These are phyloP conservation scores for Penicillium pulvis DNA, from an alignment of 495 filamentous ascomycete species.

Conservation along the genomic window DNA sequence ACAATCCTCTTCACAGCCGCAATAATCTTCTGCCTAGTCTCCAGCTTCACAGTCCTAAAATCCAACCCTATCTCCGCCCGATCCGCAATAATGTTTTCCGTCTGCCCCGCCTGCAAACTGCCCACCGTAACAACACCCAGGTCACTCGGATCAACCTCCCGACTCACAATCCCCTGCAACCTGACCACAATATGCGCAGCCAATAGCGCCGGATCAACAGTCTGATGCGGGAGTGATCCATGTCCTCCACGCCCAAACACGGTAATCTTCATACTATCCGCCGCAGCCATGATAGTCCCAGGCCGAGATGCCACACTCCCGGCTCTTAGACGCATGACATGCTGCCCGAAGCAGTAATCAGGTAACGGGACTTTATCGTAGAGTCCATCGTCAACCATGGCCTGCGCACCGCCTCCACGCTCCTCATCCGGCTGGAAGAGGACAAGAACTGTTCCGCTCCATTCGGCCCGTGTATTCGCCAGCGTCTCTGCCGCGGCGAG, in stretches of 20 bases:
- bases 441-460: slow-evolving; percentile 55
- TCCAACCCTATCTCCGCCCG: slow-evolving; percentile 50
- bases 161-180: slow-evolving; percentile 52
- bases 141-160: slow-evolving; percentile 52
- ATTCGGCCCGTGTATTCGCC: slow-evolving; percentile 28
- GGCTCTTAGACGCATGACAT: slow-evolving; percentile 51
- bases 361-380: slow-evolving; percentile 51
- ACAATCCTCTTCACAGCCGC: slow-evolving; percentile 35
- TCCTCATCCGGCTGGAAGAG: slow-evolving; percentile 60
- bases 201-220: slow-evolving; percentile 53
- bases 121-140: slow-evolving; percentile 54
- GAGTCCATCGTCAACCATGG: slow-evolving; percentile 57
- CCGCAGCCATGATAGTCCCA: slow-evolving; percentile 49
- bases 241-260: slow-evolving; percentile 56
- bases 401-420: slow-evolving; percentile 50
- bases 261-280: slow-evolving; percentile 53
- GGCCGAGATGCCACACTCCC: slow-evolving; percentile 42
- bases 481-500: slow-evolving; percentile 51
- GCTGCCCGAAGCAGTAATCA: slow-evolving; percentile 54
- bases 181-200: slow-evolving; percentile 51
- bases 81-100: slow-evolving; percentile 57
- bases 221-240: slow-evolving; percentile 52
- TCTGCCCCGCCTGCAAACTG: slow-evolving; percentile 51
- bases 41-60: slow-evolving; percentile 44
- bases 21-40: slow-evolving; percentile 42